Conservation (phyloP, 2,329 filamentous ascomycete species). For the Colletotrichum lindemuthianum region DNA sequence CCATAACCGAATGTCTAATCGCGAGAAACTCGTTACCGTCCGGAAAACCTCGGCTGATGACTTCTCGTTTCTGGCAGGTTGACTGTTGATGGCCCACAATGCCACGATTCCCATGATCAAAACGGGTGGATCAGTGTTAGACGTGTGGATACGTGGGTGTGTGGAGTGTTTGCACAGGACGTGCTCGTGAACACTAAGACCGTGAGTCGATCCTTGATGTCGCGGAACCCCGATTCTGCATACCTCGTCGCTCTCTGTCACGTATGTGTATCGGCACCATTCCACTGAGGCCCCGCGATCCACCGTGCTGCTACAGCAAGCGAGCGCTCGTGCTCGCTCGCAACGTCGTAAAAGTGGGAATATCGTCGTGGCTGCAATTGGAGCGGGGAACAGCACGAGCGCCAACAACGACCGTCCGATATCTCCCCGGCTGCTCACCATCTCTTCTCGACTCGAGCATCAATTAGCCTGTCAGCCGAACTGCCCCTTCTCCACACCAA, state of each 20-base stretch:
- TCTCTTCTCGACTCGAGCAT: too few relatives aligned
- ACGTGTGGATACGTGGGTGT: conserved; percentile 30
- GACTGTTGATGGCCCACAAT: conserved; percentile 13
- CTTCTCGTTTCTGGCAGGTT: conserved; percentile 5
- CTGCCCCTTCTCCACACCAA: too few relatives aligned
- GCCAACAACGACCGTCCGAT: too few relatives aligned
- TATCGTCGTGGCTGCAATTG: too few relatives aligned
- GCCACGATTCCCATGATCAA: conserved; percentile 15
- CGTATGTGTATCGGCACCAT: neutral
- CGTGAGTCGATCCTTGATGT: conserved; percentile 21
- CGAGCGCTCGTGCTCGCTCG: too few relatives aligned
- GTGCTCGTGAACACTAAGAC: conserved; percentile 11
- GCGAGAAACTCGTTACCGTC: neutral
- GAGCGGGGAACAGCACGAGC: too few relatives aligned
- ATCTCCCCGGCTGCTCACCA: too few relatives aligned
- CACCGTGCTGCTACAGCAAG: too few relatives aligned
- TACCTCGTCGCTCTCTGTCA: conserved; percentile 4
- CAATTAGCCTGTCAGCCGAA: too few relatives aligned
- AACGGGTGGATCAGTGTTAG: conserved; percentile 2
- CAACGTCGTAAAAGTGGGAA: neutral
- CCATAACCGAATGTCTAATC: too few relatives aligned
- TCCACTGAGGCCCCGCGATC: too few relatives aligned
- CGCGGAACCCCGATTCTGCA: conserved; percentile 23
- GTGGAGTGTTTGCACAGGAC: conserved; percentile 20
- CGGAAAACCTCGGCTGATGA: conserved; percentile 17